phyloP scores from a whole-genome alignment of 495 filamentous ascomycete genomes.

The Hypoxylon cercidicola region DNA sequence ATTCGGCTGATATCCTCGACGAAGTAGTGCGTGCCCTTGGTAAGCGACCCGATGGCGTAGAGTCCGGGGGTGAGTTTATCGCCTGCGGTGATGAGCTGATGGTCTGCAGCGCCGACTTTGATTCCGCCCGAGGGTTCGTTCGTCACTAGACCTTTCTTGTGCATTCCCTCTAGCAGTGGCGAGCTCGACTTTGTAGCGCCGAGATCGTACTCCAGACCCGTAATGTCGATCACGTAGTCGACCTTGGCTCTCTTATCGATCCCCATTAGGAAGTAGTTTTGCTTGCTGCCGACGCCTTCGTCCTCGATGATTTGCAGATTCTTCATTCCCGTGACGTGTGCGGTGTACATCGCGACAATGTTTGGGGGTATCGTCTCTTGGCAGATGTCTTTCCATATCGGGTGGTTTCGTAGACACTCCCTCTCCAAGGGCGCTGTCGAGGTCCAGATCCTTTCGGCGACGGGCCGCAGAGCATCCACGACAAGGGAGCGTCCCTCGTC shows the following conservation, averaged over 20 bases:
- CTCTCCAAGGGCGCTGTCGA: background rate
- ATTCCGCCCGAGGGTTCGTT: conserved; percentile 3
- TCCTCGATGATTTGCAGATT: conserved; percentile 8
- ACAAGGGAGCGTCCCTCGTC: background rate
- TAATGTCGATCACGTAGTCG: conserved; percentile 8
- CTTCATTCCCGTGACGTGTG: background rate
- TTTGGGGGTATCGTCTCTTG: conserved; percentile 2
- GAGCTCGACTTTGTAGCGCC: background rate
- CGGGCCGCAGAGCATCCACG: background rate
- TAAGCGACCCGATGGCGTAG: conserved; percentile 17
- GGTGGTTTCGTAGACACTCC: background rate
- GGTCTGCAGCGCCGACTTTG: background rate
- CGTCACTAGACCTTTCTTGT: background rate
- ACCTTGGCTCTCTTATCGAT: background rate
- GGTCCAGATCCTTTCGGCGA: conserved; percentile 8
- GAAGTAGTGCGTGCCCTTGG: conserved; percentile 11
- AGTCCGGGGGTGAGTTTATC: background rate
- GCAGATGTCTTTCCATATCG: conserved; percentile 1
- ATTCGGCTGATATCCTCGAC: conserved; percentile 7
- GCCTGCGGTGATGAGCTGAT: background rate
- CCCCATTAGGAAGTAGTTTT: conserved; percentile 4
- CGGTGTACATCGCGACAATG: background rate
- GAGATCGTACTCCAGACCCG: conserved; percentile 10
- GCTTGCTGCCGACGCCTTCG: background rate
- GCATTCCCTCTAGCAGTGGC: conserved; percentile 1